Evolutionary conservation across 148 eudicot genomes (phyloP).

Genomic region (Silene latifolia): DNA sequence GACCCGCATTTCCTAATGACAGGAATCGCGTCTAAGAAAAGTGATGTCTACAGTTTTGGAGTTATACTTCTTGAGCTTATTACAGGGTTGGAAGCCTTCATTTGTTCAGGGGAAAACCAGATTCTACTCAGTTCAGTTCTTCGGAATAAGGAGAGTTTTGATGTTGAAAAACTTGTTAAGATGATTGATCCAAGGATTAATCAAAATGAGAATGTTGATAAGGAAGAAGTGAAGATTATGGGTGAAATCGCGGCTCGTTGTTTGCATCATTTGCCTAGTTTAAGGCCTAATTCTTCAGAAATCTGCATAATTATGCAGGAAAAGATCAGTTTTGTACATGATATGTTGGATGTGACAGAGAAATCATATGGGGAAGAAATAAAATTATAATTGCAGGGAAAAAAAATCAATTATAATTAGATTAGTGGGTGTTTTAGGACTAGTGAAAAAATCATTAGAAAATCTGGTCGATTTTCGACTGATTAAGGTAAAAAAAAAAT

Average conservation of each 20-base stretch:
- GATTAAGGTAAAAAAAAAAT: conserved; percentile 1
- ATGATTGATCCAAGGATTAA: conserved; percentile 49
- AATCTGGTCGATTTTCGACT: not conserved
- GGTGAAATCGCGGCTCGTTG: conserved; percentile 43
- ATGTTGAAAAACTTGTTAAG: conserved; percentile 32
- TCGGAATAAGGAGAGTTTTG: conserved; percentile 31
- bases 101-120: conserved; percentile 28
- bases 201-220: conserved; percentile 17
- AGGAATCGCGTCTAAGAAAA: conserved; percentile 73
- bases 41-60: conserved; percentile 72
- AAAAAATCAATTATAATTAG: not conserved
- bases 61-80: conserved; percentile 64
- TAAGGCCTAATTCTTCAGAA: conserved; percentile 56
- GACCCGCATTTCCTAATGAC: conserved; percentile 77
- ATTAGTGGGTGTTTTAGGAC: conserved; percentile 5
- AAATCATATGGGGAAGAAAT: not conserved
- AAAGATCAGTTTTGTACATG: conserved; percentile 1
- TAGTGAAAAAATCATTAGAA: conserved; percentile 11
- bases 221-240: conserved; percentile 43
- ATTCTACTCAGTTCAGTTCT: conserved; percentile 39
- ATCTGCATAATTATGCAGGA: conserved; percentile 39
- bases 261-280: conserved; percentile 47
- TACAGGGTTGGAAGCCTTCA: conserved; percentile 61
- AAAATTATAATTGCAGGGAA: not conserved
- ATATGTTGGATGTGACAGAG: not conserved